phyloP scores from a whole-genome alignment of 768 basidiomycete genomes.

The Tylopilus subfusipes region DNA sequence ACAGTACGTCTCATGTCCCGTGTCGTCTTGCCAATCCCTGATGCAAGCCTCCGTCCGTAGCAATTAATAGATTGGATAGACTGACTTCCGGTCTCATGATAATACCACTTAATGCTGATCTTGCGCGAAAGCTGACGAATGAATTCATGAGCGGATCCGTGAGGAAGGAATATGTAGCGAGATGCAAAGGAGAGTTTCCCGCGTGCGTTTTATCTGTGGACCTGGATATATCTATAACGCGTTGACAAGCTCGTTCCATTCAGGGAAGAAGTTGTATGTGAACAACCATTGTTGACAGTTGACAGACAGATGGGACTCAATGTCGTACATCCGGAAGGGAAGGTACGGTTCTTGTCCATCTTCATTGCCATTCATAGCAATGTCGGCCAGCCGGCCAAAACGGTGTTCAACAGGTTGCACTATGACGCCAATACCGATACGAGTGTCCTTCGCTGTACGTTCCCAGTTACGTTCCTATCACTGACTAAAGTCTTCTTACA shows the following conservation, averaged over 20 bases:
- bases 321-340: slow-evolving; percentile 92
- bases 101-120: slow-evolving; percentile 66
- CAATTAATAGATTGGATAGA: slow-evolving; percentile 91
- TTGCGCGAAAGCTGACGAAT: slow-evolving; percentile 66
- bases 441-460: slow-evolving; percentile 80
- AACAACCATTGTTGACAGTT: slow-evolving; percentile 83
- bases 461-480: not conserved
- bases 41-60: slow-evolving; percentile 38
- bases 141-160: slow-evolving; percentile 84
- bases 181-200: slow-evolving; percentile 83
- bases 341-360: slow-evolving; percentile 45
- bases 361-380: not conserved
- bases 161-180: slow-evolving; percentile 89
- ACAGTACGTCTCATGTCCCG: slow-evolving; percentile 54
- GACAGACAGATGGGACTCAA: slow-evolving; percentile 97
- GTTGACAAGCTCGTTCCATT: not conserved
- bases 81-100: slow-evolving; percentile 96
- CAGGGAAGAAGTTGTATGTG: slow-evolving; percentile 79
- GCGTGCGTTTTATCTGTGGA: slow-evolving; percentile 48
- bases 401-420: slow-evolving; percentile 76
- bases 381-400: slow-evolving; percentile 68
- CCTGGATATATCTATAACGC: not conserved
- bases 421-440: slow-evolving; percentile 80
- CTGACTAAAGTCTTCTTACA: slow-evolving; percentile 1
- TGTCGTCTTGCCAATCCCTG: not conserved